A percentile compares a stretch with the other conserved stretches of the same genome.
phyloP scores from a whole-genome alignment of 371 early-diverging fungal genomes.

The Funneliformis caledonium region DNA sequence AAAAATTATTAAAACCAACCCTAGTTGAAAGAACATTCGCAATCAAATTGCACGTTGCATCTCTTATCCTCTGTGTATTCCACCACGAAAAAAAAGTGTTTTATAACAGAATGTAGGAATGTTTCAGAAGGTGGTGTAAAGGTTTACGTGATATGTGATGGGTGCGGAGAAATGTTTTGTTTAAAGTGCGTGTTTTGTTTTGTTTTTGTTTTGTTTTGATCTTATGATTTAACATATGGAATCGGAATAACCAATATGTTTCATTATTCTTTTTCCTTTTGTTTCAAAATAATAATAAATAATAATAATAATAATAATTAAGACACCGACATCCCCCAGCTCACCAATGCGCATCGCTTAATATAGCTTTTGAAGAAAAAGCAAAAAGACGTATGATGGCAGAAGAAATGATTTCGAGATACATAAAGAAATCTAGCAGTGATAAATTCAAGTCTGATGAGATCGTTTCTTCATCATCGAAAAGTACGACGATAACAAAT shows the following conservation, averaged over 20 bases:
- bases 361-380: conserved; percentile 7
- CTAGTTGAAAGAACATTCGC: conserved; percentile 27
- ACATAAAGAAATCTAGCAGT: not conserved
- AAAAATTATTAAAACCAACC: not conserved
- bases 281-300: not conserved
- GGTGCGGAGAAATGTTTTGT: conserved; percentile 35
- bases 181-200: conserved; percentile 14
- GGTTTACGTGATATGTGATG: conserved; percentile 37
- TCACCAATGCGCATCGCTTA: conserved; percentile 28
- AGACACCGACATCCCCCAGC: conserved; percentile 34
- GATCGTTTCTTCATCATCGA: not conserved
- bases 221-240: not conserved
- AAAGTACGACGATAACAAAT: not conserved
- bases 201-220: not conserved
- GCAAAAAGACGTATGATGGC: conserved; percentile 28
- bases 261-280: not conserved
- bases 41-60: conserved; percentile 30
- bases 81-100: conserved; percentile 3
- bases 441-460: not conserved
- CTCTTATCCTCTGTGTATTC: conserved; percentile 10
- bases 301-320: too few species aligned
- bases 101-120: not conserved
- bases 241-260: not conserved
- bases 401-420: conserved; percentile 16
- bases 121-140: not conserved